Evolutionary conservation across 139 green algal genomes (phyloP).

Genomic region (Pleodorina starrii): DNA sequence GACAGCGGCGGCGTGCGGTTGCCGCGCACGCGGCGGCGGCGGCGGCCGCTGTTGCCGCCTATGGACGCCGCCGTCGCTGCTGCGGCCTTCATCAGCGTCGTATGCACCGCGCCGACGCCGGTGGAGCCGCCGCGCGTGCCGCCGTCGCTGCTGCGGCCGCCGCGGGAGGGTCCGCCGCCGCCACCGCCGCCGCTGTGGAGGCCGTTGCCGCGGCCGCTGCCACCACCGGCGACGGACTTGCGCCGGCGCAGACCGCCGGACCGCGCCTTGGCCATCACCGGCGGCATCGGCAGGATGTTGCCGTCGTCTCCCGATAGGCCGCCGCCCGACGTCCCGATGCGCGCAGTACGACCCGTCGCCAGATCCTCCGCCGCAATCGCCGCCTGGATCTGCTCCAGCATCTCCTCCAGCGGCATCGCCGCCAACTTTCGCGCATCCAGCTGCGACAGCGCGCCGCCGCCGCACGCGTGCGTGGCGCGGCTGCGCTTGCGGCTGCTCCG

Average conservation of each 20-base stretch:
- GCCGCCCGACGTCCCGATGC: neutral
- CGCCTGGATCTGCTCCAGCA: constrained; percentile 38
- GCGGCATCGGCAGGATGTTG: constrained; percentile 3
- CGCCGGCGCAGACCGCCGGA: neutral
- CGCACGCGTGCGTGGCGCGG: neutral
- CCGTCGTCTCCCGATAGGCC: constrained; percentile 11
- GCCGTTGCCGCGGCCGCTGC: neutral
- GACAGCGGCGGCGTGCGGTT: too few relatives aligned
- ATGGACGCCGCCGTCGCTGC: neutral
- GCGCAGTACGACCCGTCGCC: neutral
- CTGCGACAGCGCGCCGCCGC: neutral
- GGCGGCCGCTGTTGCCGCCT: neutral
- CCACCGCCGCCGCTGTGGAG: neutral
- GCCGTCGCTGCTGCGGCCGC: constrained; percentile 19
- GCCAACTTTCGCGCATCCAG: constrained; percentile 28
- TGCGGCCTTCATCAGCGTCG: constrained; percentile 7
- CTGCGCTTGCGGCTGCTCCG: constrained; percentile 33
- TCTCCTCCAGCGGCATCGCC: constrained; percentile 38
- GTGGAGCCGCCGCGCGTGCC: neutral
- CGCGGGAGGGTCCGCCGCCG: neutral
- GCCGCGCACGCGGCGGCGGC: neutral
- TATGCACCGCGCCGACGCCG: neutral
- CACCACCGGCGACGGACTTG: neutral
- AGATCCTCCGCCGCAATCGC: constrained; percentile 18
- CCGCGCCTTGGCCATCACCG: neutral